Evolutionary conservation across 257 asterid genomes (phyloP).

Genomic region (Solanum clarkiae): DNA sequence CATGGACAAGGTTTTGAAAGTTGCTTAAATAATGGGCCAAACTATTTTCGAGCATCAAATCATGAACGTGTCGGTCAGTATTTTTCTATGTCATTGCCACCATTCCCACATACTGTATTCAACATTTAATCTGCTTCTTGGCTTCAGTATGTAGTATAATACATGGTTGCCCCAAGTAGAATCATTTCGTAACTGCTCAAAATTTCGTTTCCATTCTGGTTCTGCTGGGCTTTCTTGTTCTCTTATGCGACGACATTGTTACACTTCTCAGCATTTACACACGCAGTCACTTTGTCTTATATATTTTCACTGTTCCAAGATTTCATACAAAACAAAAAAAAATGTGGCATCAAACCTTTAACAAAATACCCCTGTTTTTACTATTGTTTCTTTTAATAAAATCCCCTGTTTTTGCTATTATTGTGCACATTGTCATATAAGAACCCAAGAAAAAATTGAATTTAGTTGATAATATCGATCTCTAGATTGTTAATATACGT

Average conservation of each 20-base stretch:
- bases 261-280: background rate
- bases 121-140: background rate
- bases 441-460: background rate
- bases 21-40: background rate
- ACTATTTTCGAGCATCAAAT: background rate
- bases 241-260: too few species aligned
- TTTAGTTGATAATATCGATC: background rate
- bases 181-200: background rate
- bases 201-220: background rate
- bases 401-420: too few species aligned
- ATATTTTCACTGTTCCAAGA: background rate
- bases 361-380: background rate
- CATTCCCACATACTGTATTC: background rate
- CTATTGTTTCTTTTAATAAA: background rate
- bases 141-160: background rate
- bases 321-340: background rate
- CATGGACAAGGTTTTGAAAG: background rate
- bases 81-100: background rate
- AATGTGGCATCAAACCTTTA: background rate
- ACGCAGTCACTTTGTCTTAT: background rate
- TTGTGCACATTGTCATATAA: too few species aligned
- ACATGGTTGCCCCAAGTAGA: background rate
- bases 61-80: background rate
- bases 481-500: background rate
- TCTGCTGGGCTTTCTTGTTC: too few species aligned